These are phyloP conservation scores for Raffaelea albimanens DNA, from an alignment of 2,329 filamentous ascomycete species.

Conservation along the genomic window DNA sequence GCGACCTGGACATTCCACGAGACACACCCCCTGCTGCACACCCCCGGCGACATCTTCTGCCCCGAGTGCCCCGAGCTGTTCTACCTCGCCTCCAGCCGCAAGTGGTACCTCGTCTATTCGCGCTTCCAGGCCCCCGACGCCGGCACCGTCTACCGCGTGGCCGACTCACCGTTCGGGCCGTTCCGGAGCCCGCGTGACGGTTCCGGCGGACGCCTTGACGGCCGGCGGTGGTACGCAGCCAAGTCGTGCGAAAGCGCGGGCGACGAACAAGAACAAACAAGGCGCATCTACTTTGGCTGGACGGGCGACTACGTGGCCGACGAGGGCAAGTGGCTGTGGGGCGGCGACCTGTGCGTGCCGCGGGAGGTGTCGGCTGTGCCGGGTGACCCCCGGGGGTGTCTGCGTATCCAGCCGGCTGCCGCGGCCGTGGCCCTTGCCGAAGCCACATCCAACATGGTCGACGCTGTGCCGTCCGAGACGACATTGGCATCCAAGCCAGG, in stretches of 20 bases:
- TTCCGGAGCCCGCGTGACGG: slow-evolving; percentile 25
- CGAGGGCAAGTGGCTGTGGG: slow-evolving; percentile 27
- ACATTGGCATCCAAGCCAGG: slow-evolving; percentile 15
- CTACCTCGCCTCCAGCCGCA: slow-evolving; percentile 20
- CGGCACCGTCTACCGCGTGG: slow-evolving; percentile 25
- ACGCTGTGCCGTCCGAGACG: background rate
- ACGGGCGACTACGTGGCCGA: slow-evolving; percentile 22
- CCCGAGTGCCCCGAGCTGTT: slow-evolving; percentile 28
- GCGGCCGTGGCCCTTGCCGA: background rate
- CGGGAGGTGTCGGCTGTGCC: slow-evolving; percentile 17
- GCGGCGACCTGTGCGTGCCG: slow-evolving; percentile 23
- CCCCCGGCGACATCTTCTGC: slow-evolving; percentile 25
- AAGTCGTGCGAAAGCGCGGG: slow-evolving; percentile 19
- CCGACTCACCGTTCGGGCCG: slow-evolving; percentile 23
- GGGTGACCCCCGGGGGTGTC: slow-evolving; percentile 17
- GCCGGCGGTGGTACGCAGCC: slow-evolving; percentile 26
- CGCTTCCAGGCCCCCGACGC: slow-evolving; percentile 24
- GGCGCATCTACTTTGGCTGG: slow-evolving; percentile 25
- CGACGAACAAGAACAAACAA: too few relatives aligned
- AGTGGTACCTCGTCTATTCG: slow-evolving; percentile 26
- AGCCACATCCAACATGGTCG: slow-evolving; percentile 5
- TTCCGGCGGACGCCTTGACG: slow-evolving; percentile 24
- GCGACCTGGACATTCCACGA: slow-evolving; percentile 21
- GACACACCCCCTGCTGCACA: slow-evolving; percentile 20
- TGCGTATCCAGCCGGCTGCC: slow-evolving; percentile 17